Conservation (phyloP, 257 asterid genomes). For the Verbascum thapsus region DNA sequence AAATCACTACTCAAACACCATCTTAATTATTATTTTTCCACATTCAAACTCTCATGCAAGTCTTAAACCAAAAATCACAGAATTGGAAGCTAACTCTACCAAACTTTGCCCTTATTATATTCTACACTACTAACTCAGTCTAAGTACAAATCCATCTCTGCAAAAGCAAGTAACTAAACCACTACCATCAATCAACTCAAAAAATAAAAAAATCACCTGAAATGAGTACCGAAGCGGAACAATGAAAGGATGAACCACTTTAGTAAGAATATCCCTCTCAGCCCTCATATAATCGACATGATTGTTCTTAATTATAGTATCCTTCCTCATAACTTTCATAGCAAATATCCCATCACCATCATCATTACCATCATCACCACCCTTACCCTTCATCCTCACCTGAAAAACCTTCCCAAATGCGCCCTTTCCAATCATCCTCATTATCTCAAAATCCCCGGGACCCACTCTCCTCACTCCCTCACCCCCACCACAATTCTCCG, state of each 20-base stretch:
- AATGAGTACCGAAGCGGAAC: constrained; percentile 86
- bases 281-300: constrained; percentile 94
- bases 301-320: constrained; percentile 81
- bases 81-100: constrained; percentile 1
- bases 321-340: constrained; percentile 92
- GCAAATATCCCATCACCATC: constrained; percentile 89
- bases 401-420: constrained; percentile 96
- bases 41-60: neutral
- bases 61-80: constrained; percentile 19
- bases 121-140: constrained; percentile 10
- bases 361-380: constrained; percentile 50
- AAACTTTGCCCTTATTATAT: neutral
- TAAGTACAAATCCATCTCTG: neutral
- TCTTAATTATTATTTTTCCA: neutral
- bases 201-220: constrained; percentile 49
- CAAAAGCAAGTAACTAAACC: neutral
- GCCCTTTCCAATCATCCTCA: constrained; percentile 89
- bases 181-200: neutral
- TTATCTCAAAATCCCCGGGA: constrained; percentile 77
- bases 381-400: constrained; percentile 61
- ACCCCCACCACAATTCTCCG: constrained; percentile 21
- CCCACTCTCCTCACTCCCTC: constrained; percentile 51
- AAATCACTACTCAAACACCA: constrained; percentile 8
- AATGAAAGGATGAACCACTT: constrained; percentile 85
- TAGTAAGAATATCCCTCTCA: constrained; percentile 92